Base-by-base conservation (phyloP, 768 basidiomycete species). In the Agaricus blazei region DNA sequence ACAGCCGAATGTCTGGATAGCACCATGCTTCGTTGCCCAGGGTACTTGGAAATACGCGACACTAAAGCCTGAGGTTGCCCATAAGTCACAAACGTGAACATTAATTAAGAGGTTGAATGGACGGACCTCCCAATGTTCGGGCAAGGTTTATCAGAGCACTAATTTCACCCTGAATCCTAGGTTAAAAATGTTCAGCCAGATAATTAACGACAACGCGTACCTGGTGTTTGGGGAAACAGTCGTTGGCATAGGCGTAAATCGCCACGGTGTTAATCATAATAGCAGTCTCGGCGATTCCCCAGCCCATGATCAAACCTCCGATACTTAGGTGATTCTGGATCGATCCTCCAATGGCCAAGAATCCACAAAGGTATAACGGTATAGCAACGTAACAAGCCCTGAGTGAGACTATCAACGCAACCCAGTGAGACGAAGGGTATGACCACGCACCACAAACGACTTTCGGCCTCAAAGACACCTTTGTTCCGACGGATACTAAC, bases 21-120 rank as follows among this genome's bases (percentile, higher is more conserved):
- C 77, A 27, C 82, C 82, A 51, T 78, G 60, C 58, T 73, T 74
- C 26, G 62, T 60, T 3, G 81, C 81, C 82, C 82, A 82, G 2
- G 76, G 75, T 1, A 82, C 76, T 60, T 83, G 82, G 67, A 79
- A 82, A 63, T 76, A 83, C 1, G 82, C 80, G 9, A 83, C 80
- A 46, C 72, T 74, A 65, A 83, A 83, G 14, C 70, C 70, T 71
- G 38, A 27, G 29, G 1, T 26, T 55, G 14, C 6, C 42, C 36
- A 15, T 24, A 26, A 36, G 43, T 46, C 3, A 42, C 2, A 12
- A 28, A 6, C 3, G 36, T 28, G 2, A 11, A 42, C n/a, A 19
- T 43, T 27, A 9, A 12, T 37, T 4, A 14, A 11, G 9, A n/a
- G 12, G 3, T 26, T 40, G 0, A 7, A 38, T 40, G 9, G 4